These are phyloP conservation scores for Monilinia aucupariae DNA, from an alignment of 2,329 filamentous ascomycete genomes.

Conservation along the genomic window DNA sequence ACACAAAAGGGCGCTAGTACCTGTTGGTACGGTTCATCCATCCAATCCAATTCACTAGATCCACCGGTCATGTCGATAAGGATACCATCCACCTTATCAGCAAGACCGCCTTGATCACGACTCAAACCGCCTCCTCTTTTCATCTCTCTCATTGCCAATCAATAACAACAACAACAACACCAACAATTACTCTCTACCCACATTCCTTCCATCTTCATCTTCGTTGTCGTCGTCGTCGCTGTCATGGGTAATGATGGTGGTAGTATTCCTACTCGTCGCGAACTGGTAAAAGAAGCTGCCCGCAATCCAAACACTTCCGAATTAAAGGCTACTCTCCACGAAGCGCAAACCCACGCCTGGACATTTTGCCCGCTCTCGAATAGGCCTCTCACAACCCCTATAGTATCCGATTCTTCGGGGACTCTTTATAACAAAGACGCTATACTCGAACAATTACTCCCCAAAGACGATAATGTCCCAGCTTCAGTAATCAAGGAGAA, in stretches of 20 bases:
- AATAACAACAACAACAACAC: background rate
- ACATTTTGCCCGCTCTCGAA: constrained; percentile 81
- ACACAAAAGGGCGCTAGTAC: constrained; percentile 6
- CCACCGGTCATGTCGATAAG: no score
- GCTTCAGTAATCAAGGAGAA: constrained; percentile 44
- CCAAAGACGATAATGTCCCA: constrained; percentile 46
- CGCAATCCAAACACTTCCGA: constrained; percentile 76
- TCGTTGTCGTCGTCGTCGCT: background rate
- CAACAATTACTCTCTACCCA: no score
- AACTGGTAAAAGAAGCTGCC: constrained; percentile 91
- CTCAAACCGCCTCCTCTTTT: background rate
- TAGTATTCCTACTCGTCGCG: constrained; percentile 89
- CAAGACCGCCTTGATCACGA: background rate
- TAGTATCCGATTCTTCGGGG: constrained; percentile 80
- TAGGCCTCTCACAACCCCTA: constrained; percentile 56
- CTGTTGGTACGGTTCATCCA: no score
- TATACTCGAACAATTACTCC: constrained; percentile 64
- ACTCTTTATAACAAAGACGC: constrained; percentile 93
- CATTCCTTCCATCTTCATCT: no score
- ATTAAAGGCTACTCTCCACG: constrained; percentile 80
- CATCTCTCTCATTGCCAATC: background rate
- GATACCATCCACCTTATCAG: background rate
- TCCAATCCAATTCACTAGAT: no score
- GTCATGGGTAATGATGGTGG: constrained; percentile 96
- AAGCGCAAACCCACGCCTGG: constrained; percentile 84